phyloP scores from a whole-genome alignment of 257 asterid genomes.

The Rehmannia glutinosa region DNA sequence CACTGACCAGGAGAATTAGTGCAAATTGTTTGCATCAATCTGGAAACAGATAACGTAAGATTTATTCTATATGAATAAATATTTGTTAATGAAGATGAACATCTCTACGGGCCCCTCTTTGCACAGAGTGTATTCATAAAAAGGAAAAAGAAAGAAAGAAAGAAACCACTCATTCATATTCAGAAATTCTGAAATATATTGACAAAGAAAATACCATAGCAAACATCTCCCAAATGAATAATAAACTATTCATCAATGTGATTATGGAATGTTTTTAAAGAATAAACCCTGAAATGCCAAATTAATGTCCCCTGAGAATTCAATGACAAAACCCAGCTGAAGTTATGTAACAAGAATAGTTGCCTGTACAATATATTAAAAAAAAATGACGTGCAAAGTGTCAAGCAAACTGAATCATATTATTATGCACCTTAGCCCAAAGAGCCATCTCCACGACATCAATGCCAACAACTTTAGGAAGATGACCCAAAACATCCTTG shows the following conservation, averaged over 20 bases:
- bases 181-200: not conserved
- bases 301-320: not conserved
- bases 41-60: not conserved
- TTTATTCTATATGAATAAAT: not conserved
- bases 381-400: not conserved
- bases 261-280: not conserved
- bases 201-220: not conserved
- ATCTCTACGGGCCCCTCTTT: not conserved
- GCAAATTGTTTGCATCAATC: not conserved
- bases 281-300: not conserved
- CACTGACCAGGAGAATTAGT: constrained; percentile 12
- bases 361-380: not conserved
- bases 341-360: not conserved
- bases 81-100: not conserved
- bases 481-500: constrained; percentile 75
- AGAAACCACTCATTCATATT: not conserved
- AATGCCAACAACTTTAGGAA: constrained; percentile 95
- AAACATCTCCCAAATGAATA: not conserved
- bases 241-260: not conserved
- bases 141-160: not conserved
- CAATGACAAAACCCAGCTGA: constrained; percentile 5
- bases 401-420: constrained; percentile 13
- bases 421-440: constrained; percentile 88
- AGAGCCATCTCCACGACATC: constrained; percentile 99
- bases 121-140: not conserved